These are phyloP conservation scores for Massariosphaeria phaeospora DNA, from an alignment of 495 filamentous ascomycete species.

Conservation along the genomic window DNA sequence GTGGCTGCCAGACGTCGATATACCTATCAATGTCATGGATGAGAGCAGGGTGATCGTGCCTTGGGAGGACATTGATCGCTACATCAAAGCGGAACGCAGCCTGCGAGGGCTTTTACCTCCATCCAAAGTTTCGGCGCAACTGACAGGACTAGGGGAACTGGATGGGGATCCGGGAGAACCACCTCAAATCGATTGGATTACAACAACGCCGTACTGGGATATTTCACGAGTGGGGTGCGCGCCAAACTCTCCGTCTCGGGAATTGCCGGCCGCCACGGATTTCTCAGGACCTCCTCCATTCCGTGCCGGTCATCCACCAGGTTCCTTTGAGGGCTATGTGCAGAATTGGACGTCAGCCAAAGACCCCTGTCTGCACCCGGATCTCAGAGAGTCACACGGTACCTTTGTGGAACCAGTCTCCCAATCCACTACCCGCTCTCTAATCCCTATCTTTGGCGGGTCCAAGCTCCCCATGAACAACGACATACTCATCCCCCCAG, in stretches of 20 bases:
- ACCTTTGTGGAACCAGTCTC: constrained; percentile 64
- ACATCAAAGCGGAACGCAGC: constrained; percentile 30
- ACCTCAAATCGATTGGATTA: constrained; percentile 21
- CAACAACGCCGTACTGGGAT: constrained; percentile 33
- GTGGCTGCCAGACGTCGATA: constrained; percentile 37
- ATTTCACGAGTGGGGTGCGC: constrained; percentile 37
- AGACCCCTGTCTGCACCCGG: constrained; percentile 38
- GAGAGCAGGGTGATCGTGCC: constrained; percentile 38
- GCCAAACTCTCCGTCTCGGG: constrained; percentile 33
- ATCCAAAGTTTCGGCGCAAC: constrained; percentile 20
- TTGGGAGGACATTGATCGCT: constrained; percentile 39
- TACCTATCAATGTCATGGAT: constrained; percentile 41
- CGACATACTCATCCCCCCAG: constrained; percentile 73
- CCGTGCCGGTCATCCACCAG: constrained; percentile 12
- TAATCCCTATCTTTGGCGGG: constrained; percentile 71
- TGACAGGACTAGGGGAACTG: constrained; percentile 10
- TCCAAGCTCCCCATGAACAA: constrained; percentile 77
- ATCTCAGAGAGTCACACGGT: constrained; percentile 54
- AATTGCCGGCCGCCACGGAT: constrained; percentile 30
- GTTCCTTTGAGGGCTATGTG: constrained; percentile 38
- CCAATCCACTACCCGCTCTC: constrained; percentile 49
- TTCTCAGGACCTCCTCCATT: constrained; percentile 35
- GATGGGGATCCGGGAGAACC: constrained; percentile 5
- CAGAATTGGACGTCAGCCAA: constrained; percentile 38
- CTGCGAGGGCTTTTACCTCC: constrained; percentile 14